Evolutionary conservation across 805 yeast genomes (phyloP), one percentile per base, ranked within the genome.

Genomic region (Suhomyces emberorum): DNA sequence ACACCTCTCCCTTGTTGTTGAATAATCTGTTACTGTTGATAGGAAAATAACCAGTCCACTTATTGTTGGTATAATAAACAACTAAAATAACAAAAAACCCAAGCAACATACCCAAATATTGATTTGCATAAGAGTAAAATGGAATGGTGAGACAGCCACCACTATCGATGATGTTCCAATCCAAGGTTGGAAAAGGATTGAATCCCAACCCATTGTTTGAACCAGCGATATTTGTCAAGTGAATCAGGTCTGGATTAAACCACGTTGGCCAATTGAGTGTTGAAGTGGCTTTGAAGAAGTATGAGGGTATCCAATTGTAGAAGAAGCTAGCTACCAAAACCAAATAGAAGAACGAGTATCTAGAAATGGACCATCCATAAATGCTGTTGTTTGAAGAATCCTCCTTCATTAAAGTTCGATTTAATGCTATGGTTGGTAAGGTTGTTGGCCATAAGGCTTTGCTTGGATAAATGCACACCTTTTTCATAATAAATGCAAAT

Each of bases 401-500:
- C 15, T 55, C 52, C 24, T 57, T 54, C 55, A 66, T 59, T 38
- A 68, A 57, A 1, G 74, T 72, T 32, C 63, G 43, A 38, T 68
- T 68, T 27, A 67, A 54, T 2, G 72, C 72, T 35, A 68, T 59
- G 2, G 68, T 62, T 4, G 74, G 74, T 22, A 68, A 45, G 18
- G 66, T 55, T 3, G 72, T 65, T 15, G 74, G 74, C 74, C 73
- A 68, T 10, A 68, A 43, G 0, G 72, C 57, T 42, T 63, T 66
- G 16, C 57, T 55, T 2, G 73, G 73, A 40, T 67, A 66, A 7
- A 68, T 58, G 38, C 71, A 69, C 21, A 81, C 73, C 41, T 74
- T 72, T 49, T 83, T 70, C 69, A 79, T 69, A 15, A 81, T 49
- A 33, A 83, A 81, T 4, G 87, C 85, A 52, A 81, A 71, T 1